Evolutionary conservation across 352 stramenopile species (phyloP).

Genomic region (Globisporangium viniferum): DNA sequence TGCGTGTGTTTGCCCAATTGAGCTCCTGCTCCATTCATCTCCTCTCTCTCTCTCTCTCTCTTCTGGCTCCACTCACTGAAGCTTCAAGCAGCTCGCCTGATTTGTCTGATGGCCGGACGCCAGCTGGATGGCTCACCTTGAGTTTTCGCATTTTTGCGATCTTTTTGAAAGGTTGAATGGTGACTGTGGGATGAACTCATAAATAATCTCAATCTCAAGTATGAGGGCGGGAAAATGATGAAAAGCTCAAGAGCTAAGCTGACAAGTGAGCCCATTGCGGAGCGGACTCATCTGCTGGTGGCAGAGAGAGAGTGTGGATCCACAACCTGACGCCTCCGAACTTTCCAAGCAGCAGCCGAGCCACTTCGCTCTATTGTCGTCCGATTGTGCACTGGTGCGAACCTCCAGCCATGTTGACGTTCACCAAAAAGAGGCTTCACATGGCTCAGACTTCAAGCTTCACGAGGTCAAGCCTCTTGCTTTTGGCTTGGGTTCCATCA

Average conservation of each 20-base stretch:
- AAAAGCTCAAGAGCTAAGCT: neutral
- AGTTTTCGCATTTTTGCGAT: neutral
- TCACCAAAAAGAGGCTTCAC: neutral
- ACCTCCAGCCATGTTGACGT: neutral
- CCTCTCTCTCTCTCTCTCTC: neutral
- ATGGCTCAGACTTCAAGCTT: constrained; percentile 1
- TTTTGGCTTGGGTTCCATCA: neutral
- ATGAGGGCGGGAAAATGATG: neutral
- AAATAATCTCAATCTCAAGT: neutral
- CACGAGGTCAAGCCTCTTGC: neutral
- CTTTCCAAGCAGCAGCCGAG: constrained; percentile 6
- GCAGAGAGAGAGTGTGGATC: neutral
- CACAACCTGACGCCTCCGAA: neutral
- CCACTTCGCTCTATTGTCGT: constrained; percentile 2
- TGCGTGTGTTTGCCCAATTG: no score
- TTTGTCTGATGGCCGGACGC: neutral
- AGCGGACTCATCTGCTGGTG: neutral
- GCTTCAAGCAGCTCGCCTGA: constrained; percentile 1
- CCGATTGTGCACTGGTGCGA: neutral
- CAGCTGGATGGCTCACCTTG: neutral
- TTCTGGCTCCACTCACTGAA: neutral
- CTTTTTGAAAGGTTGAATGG: neutral
- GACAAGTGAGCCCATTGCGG: neutral
- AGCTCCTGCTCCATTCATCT: neutral
- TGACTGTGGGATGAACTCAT: neutral